Conservation (phyloP, 192 early-diverging fungal species). For the Phlyctochytrium planicorne region DNA sequence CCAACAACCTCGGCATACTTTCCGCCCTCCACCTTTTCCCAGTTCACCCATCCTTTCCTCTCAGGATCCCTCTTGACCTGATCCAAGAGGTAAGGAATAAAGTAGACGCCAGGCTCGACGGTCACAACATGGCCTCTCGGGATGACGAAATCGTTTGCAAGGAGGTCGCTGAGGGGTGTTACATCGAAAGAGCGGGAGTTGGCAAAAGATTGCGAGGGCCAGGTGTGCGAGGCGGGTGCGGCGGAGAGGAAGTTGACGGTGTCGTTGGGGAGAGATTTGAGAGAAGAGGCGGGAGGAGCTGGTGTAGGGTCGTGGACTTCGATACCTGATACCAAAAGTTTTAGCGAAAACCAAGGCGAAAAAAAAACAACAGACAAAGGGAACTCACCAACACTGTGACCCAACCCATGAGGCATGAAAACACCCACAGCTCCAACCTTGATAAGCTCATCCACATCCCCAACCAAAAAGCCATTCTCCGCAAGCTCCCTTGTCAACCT, state of each 20-base stretch:
- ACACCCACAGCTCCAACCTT: slow-evolving; percentile 58
- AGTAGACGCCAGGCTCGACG: slow-evolving; percentile 93
- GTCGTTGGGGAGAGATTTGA: slow-evolving; percentile 2
- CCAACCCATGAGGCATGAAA: slow-evolving; percentile 90
- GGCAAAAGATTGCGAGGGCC: slow-evolving; percentile 1
- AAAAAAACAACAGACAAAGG: not conserved
- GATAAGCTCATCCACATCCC: slow-evolving; percentile 51
- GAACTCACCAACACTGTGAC: slow-evolving; percentile 58
- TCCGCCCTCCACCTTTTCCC: slow-evolving; percentile 37
- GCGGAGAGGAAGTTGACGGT: not conserved
- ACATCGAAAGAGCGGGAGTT: too few species aligned
- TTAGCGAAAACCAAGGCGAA: too few species aligned
- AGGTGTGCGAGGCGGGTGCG: not conserved
- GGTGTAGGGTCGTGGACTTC: slow-evolving; percentile 86
- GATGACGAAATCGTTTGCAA: slow-evolving; percentile 54
- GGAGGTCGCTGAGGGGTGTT: slow-evolving; percentile 4
- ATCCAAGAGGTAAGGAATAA: slow-evolving; percentile 71
- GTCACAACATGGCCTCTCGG: slow-evolving; percentile 76
- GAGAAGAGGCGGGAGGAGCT: not conserved
- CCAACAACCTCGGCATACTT: slow-evolving; percentile 29
- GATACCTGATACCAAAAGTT: too few species aligned
- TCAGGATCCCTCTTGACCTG: slow-evolving; percentile 16
- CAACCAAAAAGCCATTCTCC: slow-evolving; percentile 67
- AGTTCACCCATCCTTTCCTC: slow-evolving; percentile 38
- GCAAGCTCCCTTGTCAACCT: slow-evolving; percentile 33